A percentile compares a stretch with the other conserved stretches of the same genome.
These are phyloP conservation scores for Colletotrichum tropicale DNA, from an alignment of 2,329 filamentous ascomycete species.

Conservation along the genomic window DNA sequence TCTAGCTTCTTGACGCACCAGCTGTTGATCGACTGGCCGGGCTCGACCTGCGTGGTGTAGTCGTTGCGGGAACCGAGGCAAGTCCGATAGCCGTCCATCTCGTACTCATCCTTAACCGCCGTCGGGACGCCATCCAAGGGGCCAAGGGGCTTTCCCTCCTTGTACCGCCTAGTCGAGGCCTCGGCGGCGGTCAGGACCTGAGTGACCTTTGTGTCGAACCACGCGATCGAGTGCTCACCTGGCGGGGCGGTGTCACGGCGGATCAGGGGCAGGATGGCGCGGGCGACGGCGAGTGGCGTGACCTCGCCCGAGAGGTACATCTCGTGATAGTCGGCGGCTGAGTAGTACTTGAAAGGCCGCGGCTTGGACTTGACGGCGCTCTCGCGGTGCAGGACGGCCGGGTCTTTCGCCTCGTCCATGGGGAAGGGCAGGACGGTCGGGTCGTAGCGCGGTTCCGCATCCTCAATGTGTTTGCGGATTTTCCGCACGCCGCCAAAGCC, in stretches of 20 bases:
- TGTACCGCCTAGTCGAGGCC: constrained; percentile 50
- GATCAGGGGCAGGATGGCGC: constrained; percentile 50
- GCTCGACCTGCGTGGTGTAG: constrained; percentile 52
- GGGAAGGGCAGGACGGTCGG: constrained; percentile 48
- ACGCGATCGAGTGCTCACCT: constrained; percentile 46
- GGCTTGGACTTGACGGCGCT: constrained; percentile 7
- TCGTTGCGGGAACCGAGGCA: constrained; percentile 67
- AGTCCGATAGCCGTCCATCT: constrained; percentile 75
- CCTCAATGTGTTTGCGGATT: constrained; percentile 54
- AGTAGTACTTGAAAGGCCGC: constrained; percentile 30
- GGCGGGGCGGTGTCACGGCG: constrained; percentile 39
- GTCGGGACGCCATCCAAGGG: constrained; percentile 76
- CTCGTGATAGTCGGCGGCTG: constrained; percentile 47
- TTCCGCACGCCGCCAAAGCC: constrained; percentile 64
- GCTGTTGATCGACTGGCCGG: constrained; percentile 52
- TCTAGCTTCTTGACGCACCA: constrained; percentile 76
- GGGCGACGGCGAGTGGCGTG: constrained; percentile 50
- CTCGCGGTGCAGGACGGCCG: constrained; percentile 15
- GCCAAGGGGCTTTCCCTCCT: constrained; percentile 61
- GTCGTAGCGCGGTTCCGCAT: constrained; percentile 52
- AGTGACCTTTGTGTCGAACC: constrained; percentile 47
- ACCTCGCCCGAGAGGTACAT: constrained; percentile 48
- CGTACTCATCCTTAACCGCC: constrained; percentile 78
- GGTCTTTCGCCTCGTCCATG: constrained; percentile 48
- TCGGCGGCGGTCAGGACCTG: constrained; percentile 46